Evolutionary conservation across 2,329 filamentous ascomycete genomes (phyloP), one percentile per base, ranked within the genome.

Genomic region (Aspergillus jensenii): DNA sequence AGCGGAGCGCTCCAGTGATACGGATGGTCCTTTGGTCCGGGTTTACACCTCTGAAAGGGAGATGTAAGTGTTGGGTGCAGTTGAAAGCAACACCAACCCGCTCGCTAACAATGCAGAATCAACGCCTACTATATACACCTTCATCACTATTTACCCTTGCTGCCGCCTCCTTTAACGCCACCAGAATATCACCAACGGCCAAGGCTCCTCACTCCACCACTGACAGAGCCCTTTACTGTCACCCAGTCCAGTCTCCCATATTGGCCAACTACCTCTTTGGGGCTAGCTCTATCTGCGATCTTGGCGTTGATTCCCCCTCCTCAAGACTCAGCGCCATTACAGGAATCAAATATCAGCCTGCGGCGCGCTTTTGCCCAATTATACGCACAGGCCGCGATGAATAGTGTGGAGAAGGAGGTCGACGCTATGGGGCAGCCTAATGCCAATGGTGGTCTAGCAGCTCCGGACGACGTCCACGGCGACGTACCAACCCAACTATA

Each of bases 71-170:
- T 11, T 31, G 27, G 4, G 3, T 8, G 3, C 8, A 9, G 8
- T 31, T 11, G 4, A 9, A 21, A 21, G 21, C 3, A 21, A 31
- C 27, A 4, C 4, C 27, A 31, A 3, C 27, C 27, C 27, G 4
- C 27, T 9, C 27, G 27, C 27, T 31, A 31, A 31, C 9, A 11
- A 31, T 31, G 9, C 31, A 69, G 67, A 17, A 21, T 61, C 12
- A 68, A 69, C 39, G 65, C 67, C 2, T 68, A 69, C 44, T 69
- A 69, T 35, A 61, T 69, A 4, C 67, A 60, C 47, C 63, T 69
- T 44, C 67, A 69, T 37, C 62, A 65, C 9, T 69, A 68, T 49
- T 50, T 68, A 7, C 67, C 67, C 0, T 21, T 67, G 12, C 53
- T 69, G 2, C 67, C 67, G 0, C 58, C 61, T 6, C 44, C 63